Conservation (phyloP, 208 protist genomes). For the Leishmania turanica region DNA sequence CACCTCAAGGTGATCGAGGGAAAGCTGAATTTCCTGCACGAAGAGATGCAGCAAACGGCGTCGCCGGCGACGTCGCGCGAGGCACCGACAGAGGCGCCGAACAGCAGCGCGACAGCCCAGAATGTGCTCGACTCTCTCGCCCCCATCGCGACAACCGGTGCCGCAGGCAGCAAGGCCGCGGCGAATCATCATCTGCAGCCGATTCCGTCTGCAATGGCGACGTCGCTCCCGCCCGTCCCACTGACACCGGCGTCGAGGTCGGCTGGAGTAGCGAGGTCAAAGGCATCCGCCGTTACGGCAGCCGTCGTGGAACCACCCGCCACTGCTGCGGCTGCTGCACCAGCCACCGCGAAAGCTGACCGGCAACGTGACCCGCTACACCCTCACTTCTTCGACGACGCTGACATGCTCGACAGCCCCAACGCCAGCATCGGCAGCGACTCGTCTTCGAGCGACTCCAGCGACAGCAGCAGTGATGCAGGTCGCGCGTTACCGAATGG, state of each 20-base stretch:
- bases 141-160: neutral
- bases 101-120: neutral
- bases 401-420: conserved; percentile 34
- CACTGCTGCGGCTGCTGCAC: neutral
- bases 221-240: neutral
- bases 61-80: conserved; percentile 1
- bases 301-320: neutral
- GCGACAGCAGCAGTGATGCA: neutral
- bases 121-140: neutral
- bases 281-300: neutral
- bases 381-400: conserved; percentile 18
- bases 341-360: neutral
- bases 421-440: conserved; percentile 26
- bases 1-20: conserved; percentile 48
- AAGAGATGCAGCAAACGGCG: conserved; percentile 44
- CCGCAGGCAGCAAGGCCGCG: conserved; percentile 10
- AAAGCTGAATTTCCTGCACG: conserved; percentile 59
- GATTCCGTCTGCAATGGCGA: conserved; percentile 11
- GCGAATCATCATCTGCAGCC: conserved; percentile 34
- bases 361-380: neutral
- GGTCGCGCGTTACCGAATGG: conserved; percentile 10
- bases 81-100: neutral
- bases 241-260: neutral
- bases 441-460: conserved; percentile 15
- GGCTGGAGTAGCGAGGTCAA: neutral